Evolutionary conservation across 805 yeast species (phyloP), one percentile per base, ranked within the genome.

Genomic region (Kuraishia borneana): DNA sequence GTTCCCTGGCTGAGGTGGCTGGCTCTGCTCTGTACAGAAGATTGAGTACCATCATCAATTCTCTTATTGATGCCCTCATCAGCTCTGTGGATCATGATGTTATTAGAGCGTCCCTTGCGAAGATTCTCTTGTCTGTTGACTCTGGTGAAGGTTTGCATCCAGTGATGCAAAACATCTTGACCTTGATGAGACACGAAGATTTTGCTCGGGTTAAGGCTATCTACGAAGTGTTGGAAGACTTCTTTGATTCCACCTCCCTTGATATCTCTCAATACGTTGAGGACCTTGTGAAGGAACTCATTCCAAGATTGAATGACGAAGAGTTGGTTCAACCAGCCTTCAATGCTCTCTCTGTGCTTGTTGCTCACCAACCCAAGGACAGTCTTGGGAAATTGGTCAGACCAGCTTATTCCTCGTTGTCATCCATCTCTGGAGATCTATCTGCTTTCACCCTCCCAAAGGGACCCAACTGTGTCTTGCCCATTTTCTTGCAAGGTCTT

Each of bases 401-500:
- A 40, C 87, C 96, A n/a, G 78, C 95, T 1, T 70, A 70, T 49
- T 82, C 75, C 52, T 73, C 95, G 0, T 63, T 92, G 46, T 64
- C 64, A 21, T 54, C 75, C 37, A 70, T 85, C 14, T 84, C 87
- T 18, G 64, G 64, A 17, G 85, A 82, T 21, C 56, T 88, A 34
- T 73, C 78, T 22, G 96, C 85, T 0, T 83, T 88, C 55, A 51
- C 71, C 41, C 48, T 75, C 60, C 76, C 94, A 56, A 76, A 76
- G 53, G 94, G 97, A 33, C 94, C 96, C 39, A 76, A 71, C 50
- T 81, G 94, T 58, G 59, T 92, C 26, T 65, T 92, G 45, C 98
- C 98, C 20, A 73, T 94, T 35, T 92, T 92, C 63, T 62, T 85
- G 44, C 96, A 89, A 53, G 97, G 97, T 40, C 70, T 92, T 49